A percentile compares a stretch with the other conserved stretches of the same genome.
Conservation (phyloP, 148 eudicot genomes). For the Persicaria maculosa region DNA sequence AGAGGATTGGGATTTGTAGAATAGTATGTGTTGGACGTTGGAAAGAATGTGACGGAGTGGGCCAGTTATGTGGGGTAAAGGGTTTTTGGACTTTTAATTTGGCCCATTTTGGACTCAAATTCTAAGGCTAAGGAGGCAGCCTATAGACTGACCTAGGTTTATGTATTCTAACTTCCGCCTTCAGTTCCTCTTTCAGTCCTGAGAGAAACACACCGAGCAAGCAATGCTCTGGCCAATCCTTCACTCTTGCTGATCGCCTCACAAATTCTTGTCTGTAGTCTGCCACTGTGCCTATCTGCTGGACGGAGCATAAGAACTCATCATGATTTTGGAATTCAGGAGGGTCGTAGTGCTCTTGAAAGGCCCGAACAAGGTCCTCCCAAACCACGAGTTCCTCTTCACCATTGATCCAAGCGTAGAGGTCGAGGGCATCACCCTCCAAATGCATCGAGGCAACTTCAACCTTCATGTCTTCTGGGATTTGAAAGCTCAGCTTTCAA, state of each 20-base stretch:
- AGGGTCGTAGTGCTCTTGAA: not conserved
- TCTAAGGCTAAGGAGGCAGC: not conserved
- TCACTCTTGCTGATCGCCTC: not conserved
- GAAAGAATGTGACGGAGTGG: not conserved
- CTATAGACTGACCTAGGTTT: not conserved
- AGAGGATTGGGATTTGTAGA: not conserved
- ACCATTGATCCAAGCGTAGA: not conserved
- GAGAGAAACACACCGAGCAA: not conserved
- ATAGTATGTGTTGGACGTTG: not conserved
- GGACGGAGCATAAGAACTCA: not conserved
- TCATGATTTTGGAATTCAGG: not conserved
- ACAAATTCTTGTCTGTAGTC: not conserved
- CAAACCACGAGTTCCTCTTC: not conserved
- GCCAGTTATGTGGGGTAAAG: not conserved
- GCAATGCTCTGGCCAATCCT: not conserved
- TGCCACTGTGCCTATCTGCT: not conserved
- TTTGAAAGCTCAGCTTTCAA: not conserved
- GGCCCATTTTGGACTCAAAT: not conserved
- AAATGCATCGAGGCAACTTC: not conserved
- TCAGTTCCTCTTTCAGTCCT: not conserved
- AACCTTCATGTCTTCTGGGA: not conserved
- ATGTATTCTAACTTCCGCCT: not conserved
- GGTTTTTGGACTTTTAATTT: not conserved
- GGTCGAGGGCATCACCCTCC: not conserved
- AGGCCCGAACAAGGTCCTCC: not conserved